Percentiles rank a stretch among this genome's conserved stretches.
phyloP scores from a whole-genome alignment of 441 rosid species.

The Mallotus repandus region DNA sequence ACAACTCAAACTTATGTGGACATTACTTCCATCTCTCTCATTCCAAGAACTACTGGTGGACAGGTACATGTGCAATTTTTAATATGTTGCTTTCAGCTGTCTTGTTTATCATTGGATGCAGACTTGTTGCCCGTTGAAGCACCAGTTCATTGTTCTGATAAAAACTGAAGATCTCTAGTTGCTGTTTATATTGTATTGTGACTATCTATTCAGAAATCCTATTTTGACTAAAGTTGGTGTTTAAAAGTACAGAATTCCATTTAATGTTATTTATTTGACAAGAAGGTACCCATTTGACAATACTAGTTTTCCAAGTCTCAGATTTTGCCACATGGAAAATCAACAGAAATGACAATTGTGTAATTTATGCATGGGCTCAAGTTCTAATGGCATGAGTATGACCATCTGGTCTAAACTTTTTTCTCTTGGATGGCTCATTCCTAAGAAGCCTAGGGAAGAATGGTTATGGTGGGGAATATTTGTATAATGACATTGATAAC shows the following conservation, averaged over 20 bases:
- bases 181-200: background rate
- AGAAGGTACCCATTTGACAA: background rate
- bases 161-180: background rate
- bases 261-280: background rate
- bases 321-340: background rate
- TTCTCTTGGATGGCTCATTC: background rate
- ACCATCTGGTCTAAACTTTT: background rate
- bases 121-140: background rate
- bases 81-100: background rate
- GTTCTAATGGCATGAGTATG: background rate
- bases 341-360: background rate
- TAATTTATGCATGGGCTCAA: background rate
- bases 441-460: background rate
- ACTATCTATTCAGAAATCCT: background rate
- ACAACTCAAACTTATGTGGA: conserved; percentile 77
- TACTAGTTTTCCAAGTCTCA: background rate
- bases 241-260: background rate
- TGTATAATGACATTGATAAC: background rate
- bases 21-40: conserved; percentile 76
- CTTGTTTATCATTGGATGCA: background rate
- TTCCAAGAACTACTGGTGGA: conserved; percentile 88
- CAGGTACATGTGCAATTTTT: conserved; percentile 42
- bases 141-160: background rate
- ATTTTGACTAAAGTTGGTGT: background rate
- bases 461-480: background rate